phyloP scores from a whole-genome alignment of 2,329 filamentous ascomycete genomes.

The Lasiodiplodia sp. region DNA sequence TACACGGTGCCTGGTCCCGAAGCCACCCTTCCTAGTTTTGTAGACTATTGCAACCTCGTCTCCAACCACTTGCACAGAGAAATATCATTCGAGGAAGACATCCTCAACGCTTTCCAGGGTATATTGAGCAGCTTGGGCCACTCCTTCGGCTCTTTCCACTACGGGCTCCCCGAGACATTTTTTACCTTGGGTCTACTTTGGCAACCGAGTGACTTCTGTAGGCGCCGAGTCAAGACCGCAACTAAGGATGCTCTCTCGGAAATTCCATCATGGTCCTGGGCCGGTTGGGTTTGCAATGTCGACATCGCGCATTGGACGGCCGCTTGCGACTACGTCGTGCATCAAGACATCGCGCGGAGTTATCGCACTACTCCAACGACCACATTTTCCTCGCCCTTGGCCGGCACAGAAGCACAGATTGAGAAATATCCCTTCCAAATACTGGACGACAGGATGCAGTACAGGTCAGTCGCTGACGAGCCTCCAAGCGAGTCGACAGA shows the following conservation, averaged over 20 bases:
- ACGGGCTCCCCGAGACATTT: neutral
- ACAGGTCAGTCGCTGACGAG: neutral
- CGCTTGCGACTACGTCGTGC: neutral
- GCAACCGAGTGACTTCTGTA: neutral
- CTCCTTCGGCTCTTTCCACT: neutral
- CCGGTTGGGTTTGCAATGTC: neutral
- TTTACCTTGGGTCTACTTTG: neutral
- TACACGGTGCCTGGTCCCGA: neutral
- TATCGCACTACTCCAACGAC: neutral
- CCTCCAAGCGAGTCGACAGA: neutral
- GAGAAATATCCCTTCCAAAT: neutral
- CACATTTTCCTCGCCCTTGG: neutral
- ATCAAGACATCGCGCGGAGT: neutral
- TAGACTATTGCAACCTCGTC: constrained; percentile 4
- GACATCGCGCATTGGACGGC: neutral
- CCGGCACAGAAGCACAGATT: neutral
- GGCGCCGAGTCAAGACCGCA: neutral
- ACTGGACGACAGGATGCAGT: neutral
- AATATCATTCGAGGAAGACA: neutral
- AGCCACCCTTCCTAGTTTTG: neutral
- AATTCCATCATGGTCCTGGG: constrained; percentile 1
- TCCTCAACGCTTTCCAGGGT: neutral
- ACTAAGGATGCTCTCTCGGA: too few species aligned
- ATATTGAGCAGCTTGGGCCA: neutral
- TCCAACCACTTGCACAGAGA: neutral